Evolutionary conservation across 306 rosid species (phyloP), one percentile per base, ranked within the genome.

Genomic region (Begonia fuchsioides): DNA sequence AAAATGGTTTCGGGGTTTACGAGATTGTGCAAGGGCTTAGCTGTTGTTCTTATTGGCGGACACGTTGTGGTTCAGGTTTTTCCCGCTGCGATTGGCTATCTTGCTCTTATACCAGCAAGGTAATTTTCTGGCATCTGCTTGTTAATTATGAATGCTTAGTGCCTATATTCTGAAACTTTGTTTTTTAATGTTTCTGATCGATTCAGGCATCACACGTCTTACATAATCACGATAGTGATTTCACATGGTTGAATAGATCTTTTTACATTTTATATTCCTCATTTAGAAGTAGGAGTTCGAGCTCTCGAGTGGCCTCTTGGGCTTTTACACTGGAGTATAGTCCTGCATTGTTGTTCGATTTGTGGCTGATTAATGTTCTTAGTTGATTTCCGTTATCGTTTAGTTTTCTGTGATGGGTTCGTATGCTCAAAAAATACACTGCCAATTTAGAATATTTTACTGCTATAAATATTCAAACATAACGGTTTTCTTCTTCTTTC

Each of bases 61-160:
- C 87, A 87, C 86, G 61, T 80, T 65, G 54, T 80, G 13, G 54
- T 87, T 59, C 79, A 73, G 61, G 38, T 82, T 52, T 71, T 82
- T 63, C 96, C 94, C 52, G 62, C 56, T 8, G 73, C 75, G 35
- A 43, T 80, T 56, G 9, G 59, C 39, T 87, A 82, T 57, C 75
- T 87, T 43, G 92, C 96, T 32, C 96, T 87, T 64, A 82, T 87
- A 70, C 96, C 96, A 57, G 84, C 96, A 69, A 79, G 82, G 94
- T 77, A 61, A n/a, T 11, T 5, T 39, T 18, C 15, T 3, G 10
- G 26, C 17, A 3, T 53, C 45, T 41, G 45, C 14, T 41, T 10
- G 12, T n/a, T 10, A 41, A 41, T 10, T 8, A 3, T 10, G 45
- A n/a, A 41, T 10, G 45, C 45, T 41, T 41, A 41, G 12, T 41